Evolutionary conservation across 2,329 filamentous ascomycete species (phyloP).

Genomic region (Colletotrichum neosansevieriae): DNA sequence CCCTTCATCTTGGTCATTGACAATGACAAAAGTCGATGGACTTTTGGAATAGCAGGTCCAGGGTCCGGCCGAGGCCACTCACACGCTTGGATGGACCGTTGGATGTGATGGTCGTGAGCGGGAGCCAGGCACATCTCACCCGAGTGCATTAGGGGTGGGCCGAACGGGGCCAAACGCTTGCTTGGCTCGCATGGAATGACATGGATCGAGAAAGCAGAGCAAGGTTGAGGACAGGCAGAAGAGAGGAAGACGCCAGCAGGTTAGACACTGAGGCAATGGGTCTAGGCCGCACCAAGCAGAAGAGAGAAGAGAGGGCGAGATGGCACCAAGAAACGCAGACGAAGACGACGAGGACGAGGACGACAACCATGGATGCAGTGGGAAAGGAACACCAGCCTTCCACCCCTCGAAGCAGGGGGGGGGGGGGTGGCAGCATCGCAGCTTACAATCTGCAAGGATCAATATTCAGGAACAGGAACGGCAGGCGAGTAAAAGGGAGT

Average conservation of each 20-base stretch:
- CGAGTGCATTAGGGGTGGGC: conserved; percentile 24
- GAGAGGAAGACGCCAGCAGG: background rate
- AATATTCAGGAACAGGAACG: background rate
- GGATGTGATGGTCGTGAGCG: conserved; percentile 2
- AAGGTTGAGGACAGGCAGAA: background rate
- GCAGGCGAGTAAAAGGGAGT: background rate
- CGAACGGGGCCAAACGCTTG: conserved; percentile 33
- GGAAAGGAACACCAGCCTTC: background rate
- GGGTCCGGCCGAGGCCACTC: conserved; percentile 31
- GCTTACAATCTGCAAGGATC: background rate
- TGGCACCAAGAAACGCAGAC: background rate
- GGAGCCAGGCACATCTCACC: conserved; percentile 23
- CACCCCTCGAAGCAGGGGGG: background rate
- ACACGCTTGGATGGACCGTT: conserved; percentile 7
- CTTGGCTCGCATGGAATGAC: conserved; percentile 34
- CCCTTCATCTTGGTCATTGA: conserved; percentile 34
- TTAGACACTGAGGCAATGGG: background rate
- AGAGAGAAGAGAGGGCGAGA: conserved; percentile 8
- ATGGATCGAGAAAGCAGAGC: background rate
- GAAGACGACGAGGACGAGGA: background rate
- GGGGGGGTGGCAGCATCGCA: background rate
- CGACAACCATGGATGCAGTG: background rate
- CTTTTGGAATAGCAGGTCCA: conserved; percentile 33
- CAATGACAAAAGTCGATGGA: conserved; percentile 12
- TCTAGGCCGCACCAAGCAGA: conserved; percentile 10